A percentile compares a stretch with the other conserved stretches of the same genome.
Conservation (phyloP, 139 green algal genomes). For the Micromonas commoda region DNA sequence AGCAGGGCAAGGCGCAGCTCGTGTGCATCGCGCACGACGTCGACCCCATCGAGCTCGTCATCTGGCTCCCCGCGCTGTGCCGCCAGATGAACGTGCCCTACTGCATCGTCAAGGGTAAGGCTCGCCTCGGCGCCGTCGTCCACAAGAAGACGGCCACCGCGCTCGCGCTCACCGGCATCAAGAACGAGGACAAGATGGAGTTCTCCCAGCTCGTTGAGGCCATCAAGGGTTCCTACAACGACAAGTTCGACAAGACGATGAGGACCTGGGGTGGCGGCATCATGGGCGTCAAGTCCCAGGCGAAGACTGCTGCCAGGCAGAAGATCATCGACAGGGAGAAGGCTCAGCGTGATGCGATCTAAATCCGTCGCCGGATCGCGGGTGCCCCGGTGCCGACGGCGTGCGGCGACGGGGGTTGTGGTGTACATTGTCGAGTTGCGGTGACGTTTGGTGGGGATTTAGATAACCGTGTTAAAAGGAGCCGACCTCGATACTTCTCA, state of each 20-base stretch:
- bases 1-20: conserved; percentile 90
- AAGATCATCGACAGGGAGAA: neutral
- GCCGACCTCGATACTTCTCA: too few species aligned
- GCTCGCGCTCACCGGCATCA: conserved; percentile 84
- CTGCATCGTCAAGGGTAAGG: conserved; percentile 93
- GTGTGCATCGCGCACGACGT: conserved; percentile 98
- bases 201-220: conserved; percentile 95
- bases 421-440: neutral
- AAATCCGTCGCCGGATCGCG: neutral
- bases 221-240: conserved; percentile 84
- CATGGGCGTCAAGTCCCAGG: conserved; percentile 94
- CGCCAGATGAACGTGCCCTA: conserved; percentile 98
- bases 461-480: too few species aligned
- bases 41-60: conserved; percentile 97
- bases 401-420: neutral
- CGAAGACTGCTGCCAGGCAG: neutral
- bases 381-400: neutral
- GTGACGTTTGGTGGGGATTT: too few species aligned
- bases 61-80: conserved; percentile 98
- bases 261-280: conserved; percentile 92
- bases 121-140: conserved; percentile 65
- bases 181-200: conserved; percentile 96
- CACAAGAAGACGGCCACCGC: conserved; percentile 98
- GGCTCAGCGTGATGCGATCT: neutral
- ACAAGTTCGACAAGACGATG: conserved; percentile 54